These are phyloP conservation scores for Phoenix roebelenii DNA, from an alignment of 176 grass and related monocot genomes.

Conservation along the genomic window DNA sequence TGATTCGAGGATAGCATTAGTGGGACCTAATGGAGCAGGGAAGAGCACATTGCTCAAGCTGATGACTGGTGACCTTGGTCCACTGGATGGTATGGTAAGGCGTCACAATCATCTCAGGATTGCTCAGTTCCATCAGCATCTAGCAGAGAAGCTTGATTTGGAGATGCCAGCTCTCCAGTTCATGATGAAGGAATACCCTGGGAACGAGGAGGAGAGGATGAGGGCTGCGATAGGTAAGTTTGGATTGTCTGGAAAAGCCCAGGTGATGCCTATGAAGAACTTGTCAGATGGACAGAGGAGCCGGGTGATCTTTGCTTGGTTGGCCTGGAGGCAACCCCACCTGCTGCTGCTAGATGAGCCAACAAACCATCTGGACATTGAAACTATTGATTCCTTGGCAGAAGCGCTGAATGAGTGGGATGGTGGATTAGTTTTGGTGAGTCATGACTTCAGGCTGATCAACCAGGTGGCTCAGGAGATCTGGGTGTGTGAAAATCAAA, in stretches of 20 bases:
- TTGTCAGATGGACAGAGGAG: conserved; percentile 23
- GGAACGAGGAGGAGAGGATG: conserved; percentile 22
- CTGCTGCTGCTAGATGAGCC: conserved; percentile 19
- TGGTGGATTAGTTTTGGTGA: conserved; percentile 24
- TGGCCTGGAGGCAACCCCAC: conserved; percentile 18
- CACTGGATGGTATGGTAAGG: conserved; percentile 17
- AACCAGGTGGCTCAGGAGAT: conserved; percentile 18
- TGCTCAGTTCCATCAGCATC: conserved; percentile 23
- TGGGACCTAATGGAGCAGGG: conserved; percentile 27
- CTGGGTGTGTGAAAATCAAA: conserved; percentile 23
- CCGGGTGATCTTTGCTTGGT: conserved; percentile 24
- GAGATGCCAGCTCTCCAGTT: conserved; percentile 16
- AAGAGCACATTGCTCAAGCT: conserved; percentile 27
- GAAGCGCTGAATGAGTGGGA: conserved; percentile 25
- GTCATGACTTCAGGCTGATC: conserved; percentile 26
- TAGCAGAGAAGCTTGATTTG: conserved; percentile 21
- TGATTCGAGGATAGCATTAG: conserved; percentile 19
- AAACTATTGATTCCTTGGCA: conserved; percentile 25
- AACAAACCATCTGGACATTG: conserved; percentile 26
- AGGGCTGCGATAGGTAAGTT: conserved; percentile 27
- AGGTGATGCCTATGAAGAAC: conserved; percentile 24
- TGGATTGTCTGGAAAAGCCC: conserved; percentile 19
- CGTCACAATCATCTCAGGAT: conserved; percentile 28
- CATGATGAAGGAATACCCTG: conserved; percentile 23
- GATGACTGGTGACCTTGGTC: conserved; percentile 13